Percentiles rank a stretch among this genome's conserved stretches.
phyloP scores from a whole-genome alignment of 345 rosid species.

The Noccaea bulbosa region DNA sequence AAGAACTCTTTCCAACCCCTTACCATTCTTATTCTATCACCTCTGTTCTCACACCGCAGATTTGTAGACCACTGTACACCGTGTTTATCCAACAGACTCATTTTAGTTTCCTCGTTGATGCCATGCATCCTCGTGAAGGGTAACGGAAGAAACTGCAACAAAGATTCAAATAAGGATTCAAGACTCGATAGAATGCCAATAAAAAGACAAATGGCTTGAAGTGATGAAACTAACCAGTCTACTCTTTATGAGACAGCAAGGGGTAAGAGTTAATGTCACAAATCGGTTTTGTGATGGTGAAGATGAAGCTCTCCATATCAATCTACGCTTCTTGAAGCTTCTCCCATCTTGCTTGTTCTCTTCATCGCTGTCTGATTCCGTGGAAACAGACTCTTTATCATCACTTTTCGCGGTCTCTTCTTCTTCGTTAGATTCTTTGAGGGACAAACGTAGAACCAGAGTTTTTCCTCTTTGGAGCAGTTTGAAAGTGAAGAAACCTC shows the following conservation, averaged over 20 bases:
- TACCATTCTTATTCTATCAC: background rate
- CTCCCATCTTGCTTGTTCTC: conserved; percentile 1
- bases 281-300: background rate
- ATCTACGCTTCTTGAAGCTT: background rate
- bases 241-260: background rate
- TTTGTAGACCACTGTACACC: conserved; percentile 24
- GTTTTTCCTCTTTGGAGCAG: conserved; percentile 5
- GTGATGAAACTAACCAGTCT: conserved; percentile 23
- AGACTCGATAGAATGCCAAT: background rate
- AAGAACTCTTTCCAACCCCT: background rate
- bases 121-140: conserved; percentile 9
- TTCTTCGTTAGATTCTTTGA: background rate
- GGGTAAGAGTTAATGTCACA: conserved; percentile 20
- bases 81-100: conserved; percentile 21
- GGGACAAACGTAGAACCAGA: conserved; percentile 4
- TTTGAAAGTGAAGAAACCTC: conserved; percentile 16
- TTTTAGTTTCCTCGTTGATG: conserved; percentile 5
- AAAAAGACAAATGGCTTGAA: background rate
- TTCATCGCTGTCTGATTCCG: background rate
- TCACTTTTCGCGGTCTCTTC: conserved; percentile 8
- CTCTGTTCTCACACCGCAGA: background rate
- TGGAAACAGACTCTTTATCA: conserved; percentile 17
- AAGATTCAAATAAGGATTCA: conserved; percentile 2
- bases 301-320: conserved; percentile 10
- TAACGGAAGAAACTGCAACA: conserved; percentile 13